phyloP scores from a whole-genome alignment of 345 rosid species.

The Psidium friedrichsthalianum region DNA sequence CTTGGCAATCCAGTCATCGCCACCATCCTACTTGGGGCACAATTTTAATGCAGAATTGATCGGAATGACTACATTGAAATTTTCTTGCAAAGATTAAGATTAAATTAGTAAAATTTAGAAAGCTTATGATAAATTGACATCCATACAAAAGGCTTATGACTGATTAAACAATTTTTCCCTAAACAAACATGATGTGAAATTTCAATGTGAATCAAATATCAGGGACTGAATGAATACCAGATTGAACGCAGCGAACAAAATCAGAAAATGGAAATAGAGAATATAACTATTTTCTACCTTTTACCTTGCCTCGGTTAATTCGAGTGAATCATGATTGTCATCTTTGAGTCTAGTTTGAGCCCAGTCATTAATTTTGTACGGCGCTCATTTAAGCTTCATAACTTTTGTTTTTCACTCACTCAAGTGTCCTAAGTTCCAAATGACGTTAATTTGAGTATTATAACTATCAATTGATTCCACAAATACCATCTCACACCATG shows the following conservation, averaged over 20 bases:
- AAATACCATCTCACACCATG: too few species aligned
- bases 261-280: background rate
- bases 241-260: background rate
- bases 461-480: too few species aligned
- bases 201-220: background rate
- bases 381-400: too few species aligned
- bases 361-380: too few species aligned
- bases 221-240: background rate
- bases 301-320: too few species aligned
- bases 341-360: background rate
- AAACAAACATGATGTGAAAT: background rate
- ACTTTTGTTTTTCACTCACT: too few species aligned
- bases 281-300: background rate
- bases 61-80: background rate
- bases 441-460: too few species aligned
- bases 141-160: background rate
- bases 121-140: background rate
- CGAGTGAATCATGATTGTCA: background rate
- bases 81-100: background rate
- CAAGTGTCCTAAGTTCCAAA: too few species aligned
- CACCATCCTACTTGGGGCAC: fast-evolving
- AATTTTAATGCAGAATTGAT: fast-evolving
- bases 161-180: background rate
- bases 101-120: background rate
- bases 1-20: fast-evolving